Evolutionary conservation across 305 asterid genomes (phyloP), one percentile per base, ranked within the genome.

Genomic region (Fraxinus albicans): DNA sequence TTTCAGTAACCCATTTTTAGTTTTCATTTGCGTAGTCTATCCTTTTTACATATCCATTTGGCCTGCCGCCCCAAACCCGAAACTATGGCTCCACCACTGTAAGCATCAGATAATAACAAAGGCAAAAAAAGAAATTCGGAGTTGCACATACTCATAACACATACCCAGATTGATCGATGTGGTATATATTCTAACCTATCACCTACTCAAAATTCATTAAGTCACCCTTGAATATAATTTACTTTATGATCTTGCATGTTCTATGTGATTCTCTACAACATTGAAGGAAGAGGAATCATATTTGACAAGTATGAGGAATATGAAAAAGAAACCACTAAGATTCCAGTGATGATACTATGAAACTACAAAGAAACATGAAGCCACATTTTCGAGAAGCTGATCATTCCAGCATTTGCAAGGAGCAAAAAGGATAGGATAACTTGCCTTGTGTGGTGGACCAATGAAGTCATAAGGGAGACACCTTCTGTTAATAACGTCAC

Each of bases 371-470:
- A 53, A 65, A 79, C 27, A 72, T 65, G 47, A n/a, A 13, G 44
- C 70, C 33, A 69, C 76, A 69, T 69, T 60, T 77, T 63, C 78
- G 50, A 80, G 42, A 29, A 73, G 23, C 70, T 6, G 35, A 17
- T 17, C 73, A 79, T 72, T 55, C 78, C 77, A 76, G 47, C 35
- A 83, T 58, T 58, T 23, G 27, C 69, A 84, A 73, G 70, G 44
- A 40, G 73, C 2, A 44, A 4, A 80, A 23, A 19, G 29, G 50
- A 84, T 35, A 70, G 27, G 34, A 76, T 21, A 50, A 80, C 82
- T 84, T 89, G 93, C 99, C 97, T 96, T 96, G 89, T 91, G 93
- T 69, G 99, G 99, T 70, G 92, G 93, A 82, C 99, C 99, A 77
- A 96, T 92, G 94, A 93, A 94, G 88, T 91, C 96, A 81, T 91